These are phyloP conservation scores for Ciborinia camelliae DNA, from an alignment of 2,329 filamentous ascomycete genomes.

Conservation along the genomic window DNA sequence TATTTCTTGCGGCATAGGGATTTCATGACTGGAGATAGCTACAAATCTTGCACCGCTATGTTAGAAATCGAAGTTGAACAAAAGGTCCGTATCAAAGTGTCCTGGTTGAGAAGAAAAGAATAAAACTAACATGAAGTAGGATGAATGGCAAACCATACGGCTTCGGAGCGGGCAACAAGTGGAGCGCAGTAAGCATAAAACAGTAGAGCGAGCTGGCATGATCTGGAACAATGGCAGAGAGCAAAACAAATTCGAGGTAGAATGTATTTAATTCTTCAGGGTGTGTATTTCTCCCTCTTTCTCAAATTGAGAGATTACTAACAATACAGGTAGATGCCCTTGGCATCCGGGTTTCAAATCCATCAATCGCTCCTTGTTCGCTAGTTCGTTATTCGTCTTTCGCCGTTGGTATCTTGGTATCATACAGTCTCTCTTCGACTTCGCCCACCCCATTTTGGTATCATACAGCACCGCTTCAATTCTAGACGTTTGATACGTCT, in stretches of 20 bases:
- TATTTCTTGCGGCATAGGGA: neutral
- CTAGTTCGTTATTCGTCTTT: neutral
- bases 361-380: no score
- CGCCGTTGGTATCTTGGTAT: neutral
- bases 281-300: neutral
- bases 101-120: neutral
- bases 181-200: neutral
- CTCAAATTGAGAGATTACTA: neutral
- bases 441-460: neutral
- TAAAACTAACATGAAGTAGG: no score
- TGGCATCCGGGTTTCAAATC: no score
- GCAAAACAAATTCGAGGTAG: neutral
- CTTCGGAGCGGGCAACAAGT: neutral
- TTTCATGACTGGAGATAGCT: neutral
- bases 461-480: neutral
- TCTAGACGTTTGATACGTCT: no score
- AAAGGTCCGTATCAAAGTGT: neutral
- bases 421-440: neutral
- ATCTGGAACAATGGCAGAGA: neutral
- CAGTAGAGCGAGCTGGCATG: neutral
- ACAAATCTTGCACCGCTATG: no score
- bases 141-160: neutral
- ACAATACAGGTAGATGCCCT: constrained; percentile 9
- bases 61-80: neutral
- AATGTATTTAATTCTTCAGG: neutral